Conservation (phyloP, 2,329 filamentous ascomycete genomes). For the Aschersonia sp. region DNA sequence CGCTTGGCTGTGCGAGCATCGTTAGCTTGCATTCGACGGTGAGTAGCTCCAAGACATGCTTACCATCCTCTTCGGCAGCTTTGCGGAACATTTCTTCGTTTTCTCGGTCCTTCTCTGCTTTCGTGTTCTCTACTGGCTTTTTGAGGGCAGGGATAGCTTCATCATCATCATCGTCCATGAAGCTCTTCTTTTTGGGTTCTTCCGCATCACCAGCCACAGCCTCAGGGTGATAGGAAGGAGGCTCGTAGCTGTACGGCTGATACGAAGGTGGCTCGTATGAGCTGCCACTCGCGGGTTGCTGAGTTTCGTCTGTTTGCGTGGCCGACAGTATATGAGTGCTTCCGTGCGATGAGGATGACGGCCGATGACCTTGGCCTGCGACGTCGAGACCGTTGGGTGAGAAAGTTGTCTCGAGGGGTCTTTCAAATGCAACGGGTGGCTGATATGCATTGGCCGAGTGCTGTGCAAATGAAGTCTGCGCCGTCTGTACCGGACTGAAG, state of each 20-base stretch:
- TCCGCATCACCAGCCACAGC: conserved; percentile 33
- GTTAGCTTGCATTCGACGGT: background rate
- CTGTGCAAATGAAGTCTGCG: conserved; percentile 1
- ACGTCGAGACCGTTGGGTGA: conserved; percentile 5
- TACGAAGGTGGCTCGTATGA: conserved; percentile 49
- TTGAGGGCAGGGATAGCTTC: conserved; percentile 37
- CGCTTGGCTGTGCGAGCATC: conserved; percentile 39
- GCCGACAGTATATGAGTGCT: conserved; percentile 23
- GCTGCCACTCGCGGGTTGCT: conserved; percentile 14
- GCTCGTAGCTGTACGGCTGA: conserved; percentile 43
- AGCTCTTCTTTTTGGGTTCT: conserved; percentile 56
- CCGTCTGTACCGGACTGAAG: conserved; percentile 11
- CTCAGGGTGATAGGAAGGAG: conserved; percentile 34
- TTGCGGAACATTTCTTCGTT: conserved; percentile 77
- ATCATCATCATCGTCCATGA: conserved; percentile 74
- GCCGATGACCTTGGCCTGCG: conserved; percentile 24
- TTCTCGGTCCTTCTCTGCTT: conserved; percentile 58
- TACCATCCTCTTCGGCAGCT: conserved; percentile 64
- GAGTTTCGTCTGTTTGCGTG: conserved; percentile 5
- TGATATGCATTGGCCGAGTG: conserved; percentile 10
- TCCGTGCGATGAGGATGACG: conserved; percentile 36
- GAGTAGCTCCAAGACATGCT: conserved; percentile 12
- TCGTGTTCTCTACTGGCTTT: conserved; percentile 38
- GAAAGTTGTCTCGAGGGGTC: conserved; percentile 10
- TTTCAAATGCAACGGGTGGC: conserved; percentile 11